Evolutionary conservation across 1,284 basidiomycete species (phyloP), one percentile per base, ranked within the genome.

Genomic region (Tranzscheliella williamsii): DNA sequence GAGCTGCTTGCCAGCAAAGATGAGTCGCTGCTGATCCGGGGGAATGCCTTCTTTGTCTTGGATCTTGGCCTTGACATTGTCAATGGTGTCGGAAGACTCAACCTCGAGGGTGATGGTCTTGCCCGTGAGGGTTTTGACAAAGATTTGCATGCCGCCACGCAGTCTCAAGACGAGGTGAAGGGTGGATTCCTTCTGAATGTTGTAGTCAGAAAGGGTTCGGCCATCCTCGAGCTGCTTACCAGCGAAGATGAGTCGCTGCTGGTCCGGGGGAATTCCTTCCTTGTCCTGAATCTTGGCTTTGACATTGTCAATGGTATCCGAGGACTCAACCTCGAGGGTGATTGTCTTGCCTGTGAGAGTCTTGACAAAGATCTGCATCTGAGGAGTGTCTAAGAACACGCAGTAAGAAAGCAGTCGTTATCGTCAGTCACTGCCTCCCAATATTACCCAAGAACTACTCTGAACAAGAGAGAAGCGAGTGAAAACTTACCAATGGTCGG

Each of bases 301-400:
- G 50, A 74, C 66, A 85, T 94, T 94, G 84, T 96, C 91, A 82
- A 96, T 93, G 66, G 92, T 93, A 83, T 94, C 91, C 57, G 88
- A 54, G 82, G 84, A 79, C 82, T 94, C 91, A 70, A 94, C 91
- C 85, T 90, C 80, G 84, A 90, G 50, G 76, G 91, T 94, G 84
- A 95, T 94, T 69, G 91, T 95, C 84, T 96, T 97, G 80, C 94
- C 93, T 83, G 93, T 96, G 70, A 97, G 89, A 85, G 89, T 75
- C 72, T 77, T 77, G 63, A 77, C 75, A 34, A 77, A 76, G 46
- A 77, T 73, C 41, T 76, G 74, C 74, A 76, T 74, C 49, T 42
- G 40, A 13, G 23, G 21, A 12, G 31, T n/a, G n/a, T n/a, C n/a
- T n/a, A n/a, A n/a, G n/a, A n/a, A n/a, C n/a, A n/a, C n/a, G n/a